A percentile compares a stretch with the other conserved stretches of the same genome.
Conservation (phyloP, 2,329 filamentous ascomycete species). For the Elsinoe fawcettii region DNA sequence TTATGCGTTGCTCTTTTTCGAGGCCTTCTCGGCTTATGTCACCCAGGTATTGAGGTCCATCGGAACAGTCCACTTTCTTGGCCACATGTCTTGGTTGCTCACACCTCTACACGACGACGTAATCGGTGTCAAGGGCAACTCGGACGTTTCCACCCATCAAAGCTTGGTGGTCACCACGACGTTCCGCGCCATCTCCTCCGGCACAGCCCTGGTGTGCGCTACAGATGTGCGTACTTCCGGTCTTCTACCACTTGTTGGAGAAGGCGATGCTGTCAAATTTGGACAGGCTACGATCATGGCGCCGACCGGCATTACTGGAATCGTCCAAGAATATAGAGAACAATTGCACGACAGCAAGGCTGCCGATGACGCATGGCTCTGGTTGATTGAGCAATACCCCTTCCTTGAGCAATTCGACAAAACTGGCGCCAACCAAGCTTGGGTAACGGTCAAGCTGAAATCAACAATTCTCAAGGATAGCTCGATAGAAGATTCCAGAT, state of each 20-base stretch:
- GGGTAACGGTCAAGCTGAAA: constrained; percentile 13
- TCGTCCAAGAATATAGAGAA: background rate
- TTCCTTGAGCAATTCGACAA: background rate
- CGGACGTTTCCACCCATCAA: background rate
- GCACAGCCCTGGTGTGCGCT: background rate
- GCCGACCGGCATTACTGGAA: background rate
- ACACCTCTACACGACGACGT: background rate
- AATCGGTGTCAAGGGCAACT: background rate
- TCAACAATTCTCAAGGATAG: constrained; percentile 2
- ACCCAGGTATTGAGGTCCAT: background rate
- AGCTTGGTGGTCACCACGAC: background rate
- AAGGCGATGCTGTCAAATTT: background rate
- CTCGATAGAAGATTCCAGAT: background rate
- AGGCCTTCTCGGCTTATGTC: constrained; percentile 8
- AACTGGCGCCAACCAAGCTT: background rate
- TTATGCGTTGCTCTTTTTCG: background rate
- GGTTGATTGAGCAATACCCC: background rate
- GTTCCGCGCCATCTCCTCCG: background rate
- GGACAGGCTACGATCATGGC: background rate
- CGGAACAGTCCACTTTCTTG: background rate
- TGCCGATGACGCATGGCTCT: background rate
- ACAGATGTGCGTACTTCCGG: background rate
- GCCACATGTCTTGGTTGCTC: background rate
- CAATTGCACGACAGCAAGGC: background rate
- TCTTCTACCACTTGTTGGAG: background rate